Percentiles rank a stretch among this genome's conserved stretches.
phyloP scores from a whole-genome alignment of 2,329 filamentous ascomycete genomes.

The Chaetomium olivaceum region DNA sequence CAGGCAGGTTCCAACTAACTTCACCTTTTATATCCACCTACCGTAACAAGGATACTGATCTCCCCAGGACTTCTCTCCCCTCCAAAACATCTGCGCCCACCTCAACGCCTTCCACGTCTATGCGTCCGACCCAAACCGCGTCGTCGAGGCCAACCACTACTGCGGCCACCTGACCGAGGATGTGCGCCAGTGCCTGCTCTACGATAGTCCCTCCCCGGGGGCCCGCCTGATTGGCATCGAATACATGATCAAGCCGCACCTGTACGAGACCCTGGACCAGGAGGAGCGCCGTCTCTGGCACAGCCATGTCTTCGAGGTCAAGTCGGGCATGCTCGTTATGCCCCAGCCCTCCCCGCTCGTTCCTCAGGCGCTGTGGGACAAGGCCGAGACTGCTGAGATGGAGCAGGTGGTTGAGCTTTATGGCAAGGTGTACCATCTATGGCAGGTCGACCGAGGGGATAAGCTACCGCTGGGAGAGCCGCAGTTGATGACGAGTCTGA shows the following conservation, averaged over 20 bases:
- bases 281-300: constrained; percentile 80
- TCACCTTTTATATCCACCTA: no score
- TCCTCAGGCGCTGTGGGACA: constrained; percentile 67
- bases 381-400: constrained; percentile 79
- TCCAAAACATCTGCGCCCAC: constrained; percentile 77
- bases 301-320: constrained; percentile 72
- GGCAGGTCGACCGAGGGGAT: constrained; percentile 79
- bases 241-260: constrained; percentile 75
- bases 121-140: constrained; percentile 66
- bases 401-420: constrained; percentile 72
- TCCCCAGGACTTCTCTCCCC: constrained; percentile 63
- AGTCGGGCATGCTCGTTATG: constrained; percentile 79
- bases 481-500: constrained; percentile 57
- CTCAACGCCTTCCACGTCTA: constrained; percentile 87
- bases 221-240: constrained; percentile 81
- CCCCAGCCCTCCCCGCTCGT: constrained; percentile 56
- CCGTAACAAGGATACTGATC: not conserved
- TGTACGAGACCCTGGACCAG: constrained; percentile 65
- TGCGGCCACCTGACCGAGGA: constrained; percentile 76
- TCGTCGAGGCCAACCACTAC: constrained; percentile 81
- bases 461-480: constrained; percentile 53
- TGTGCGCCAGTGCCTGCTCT: constrained; percentile 81
- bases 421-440: constrained; percentile 83
- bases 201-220: constrained; percentile 66
- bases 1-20: constrained; percentile 46